Evolutionary conservation across 2,329 filamentous ascomycete genomes (phyloP), one percentile per base, ranked within the genome.

Genomic region (Rutstroemia sp.): DNA sequence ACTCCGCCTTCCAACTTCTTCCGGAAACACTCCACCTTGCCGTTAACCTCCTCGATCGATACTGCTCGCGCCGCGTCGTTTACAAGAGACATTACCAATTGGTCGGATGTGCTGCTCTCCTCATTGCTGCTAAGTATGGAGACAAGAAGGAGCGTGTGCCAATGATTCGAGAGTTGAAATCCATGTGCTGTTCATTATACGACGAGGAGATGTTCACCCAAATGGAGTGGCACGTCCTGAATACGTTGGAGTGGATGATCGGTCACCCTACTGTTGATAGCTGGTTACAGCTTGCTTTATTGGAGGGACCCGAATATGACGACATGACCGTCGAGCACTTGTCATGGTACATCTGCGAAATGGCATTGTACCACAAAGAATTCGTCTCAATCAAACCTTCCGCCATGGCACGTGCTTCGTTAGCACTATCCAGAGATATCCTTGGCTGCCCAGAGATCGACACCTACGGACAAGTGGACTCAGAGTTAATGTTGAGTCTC

Each of bases 181-280:
- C 92, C 65, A 97, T 99, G 94, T 99, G 94, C 81, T 97, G 94
- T 75, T 92, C 89, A 39, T 81, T 97, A 41, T 99, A 99, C 75
- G 94, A 99, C 68, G 91, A 96, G 50, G 92, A 96, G 75, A 99
- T 99, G 94, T 99, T 99, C 76, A 92, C 92, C 10, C 94, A 99
- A 74, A 99, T 99, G 94, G 94, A 99, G 77, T 97, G 95, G 92
- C 94, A 99, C 72, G 92, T 99, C 39, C 81, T 99, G 66, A 95
- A 96, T 75, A 99, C 94, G 1, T 82, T 99, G 58, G 90, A 95
- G 71, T 99, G 94, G 94, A 85, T 87, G 64, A 88, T 99, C 64
- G 94, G 94, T 55, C 92, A 97, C 74, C 92, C 94, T 1, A 97
- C 94, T 27, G 89, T 96, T 63, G 92, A 97, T 73, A 89, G 87